phyloP scores from a whole-genome alignment of 2,329 filamentous ascomycete species.

The Lasiodiplodia sp. region DNA sequence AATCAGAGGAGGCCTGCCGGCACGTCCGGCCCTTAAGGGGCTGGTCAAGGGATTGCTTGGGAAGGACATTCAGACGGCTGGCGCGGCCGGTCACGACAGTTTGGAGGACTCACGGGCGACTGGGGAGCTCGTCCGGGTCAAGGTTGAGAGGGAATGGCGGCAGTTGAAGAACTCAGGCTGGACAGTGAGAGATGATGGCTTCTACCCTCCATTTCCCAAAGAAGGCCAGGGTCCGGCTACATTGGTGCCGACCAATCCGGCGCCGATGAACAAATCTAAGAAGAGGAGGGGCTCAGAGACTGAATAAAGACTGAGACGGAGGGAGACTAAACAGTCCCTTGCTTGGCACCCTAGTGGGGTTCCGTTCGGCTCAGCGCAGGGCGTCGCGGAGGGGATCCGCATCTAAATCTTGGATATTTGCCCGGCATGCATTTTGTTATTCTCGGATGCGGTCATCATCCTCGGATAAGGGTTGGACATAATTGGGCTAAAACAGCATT shows the following conservation, averaged over 20 bases:
- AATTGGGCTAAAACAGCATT: not conserved
- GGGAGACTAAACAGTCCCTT: slow-evolving; percentile 6
- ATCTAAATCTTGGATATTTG: not conserved
- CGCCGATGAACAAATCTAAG: slow-evolving; percentile 22
- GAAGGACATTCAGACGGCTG: slow-evolving; percentile 79
- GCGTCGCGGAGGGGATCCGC: not conserved
- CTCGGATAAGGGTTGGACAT: not conserved
- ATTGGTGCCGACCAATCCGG: not conserved
- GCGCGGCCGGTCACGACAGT: slow-evolving; percentile 79
- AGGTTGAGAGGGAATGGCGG: slow-evolving; percentile 74
- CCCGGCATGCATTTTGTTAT: not conserved
- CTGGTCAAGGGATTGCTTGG: slow-evolving; percentile 75
- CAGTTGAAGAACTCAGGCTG: slow-evolving; percentile 72
- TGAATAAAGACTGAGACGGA: slow-evolving; percentile 27
- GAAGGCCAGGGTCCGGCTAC: not conserved
- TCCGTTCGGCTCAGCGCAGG: not conserved
- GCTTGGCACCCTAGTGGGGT: not conserved
- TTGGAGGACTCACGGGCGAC: slow-evolving; percentile 90
- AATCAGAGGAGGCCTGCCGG: slow-evolving; percentile 76
- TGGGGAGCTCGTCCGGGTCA: slow-evolving; percentile 80
- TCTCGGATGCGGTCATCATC: not conserved
- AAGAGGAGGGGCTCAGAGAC: slow-evolving; percentile 35
- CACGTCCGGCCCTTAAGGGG: slow-evolving; percentile 77
- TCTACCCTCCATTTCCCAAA: slow-evolving; percentile 4
- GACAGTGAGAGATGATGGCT: slow-evolving; percentile 48